Evolutionary conservation across 78 protist species (phyloP).

Genomic region (Bigelowiella natans): DNA sequence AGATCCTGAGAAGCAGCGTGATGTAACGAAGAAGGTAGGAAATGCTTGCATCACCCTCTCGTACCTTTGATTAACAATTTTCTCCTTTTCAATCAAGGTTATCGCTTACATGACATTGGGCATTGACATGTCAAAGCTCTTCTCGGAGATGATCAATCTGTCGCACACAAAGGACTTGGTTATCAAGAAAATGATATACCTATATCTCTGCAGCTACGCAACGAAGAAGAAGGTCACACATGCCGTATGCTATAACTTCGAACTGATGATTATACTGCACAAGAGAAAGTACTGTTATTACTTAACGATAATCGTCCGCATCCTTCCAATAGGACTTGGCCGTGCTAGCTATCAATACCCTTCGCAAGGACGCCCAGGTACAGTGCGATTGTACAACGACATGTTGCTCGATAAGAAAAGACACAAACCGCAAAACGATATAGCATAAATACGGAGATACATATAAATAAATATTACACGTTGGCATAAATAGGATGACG

Average conservation of each 20-base stretch:
- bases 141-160: slow-evolving; percentile 73
- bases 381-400: too few relatives aligned
- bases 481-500: slow-evolving; percentile 42
- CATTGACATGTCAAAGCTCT: slow-evolving; percentile 72
- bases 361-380: slow-evolving; percentile 35
- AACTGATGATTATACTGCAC: too few relatives aligned
- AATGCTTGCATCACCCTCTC: too few relatives aligned
- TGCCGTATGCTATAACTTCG: too few relatives aligned
- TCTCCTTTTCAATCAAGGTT: slow-evolving; percentile 38
- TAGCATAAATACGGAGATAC: too few relatives aligned
- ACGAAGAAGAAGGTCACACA: neutral
- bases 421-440: too few relatives aligned
- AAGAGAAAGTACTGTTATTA: too few relatives aligned
- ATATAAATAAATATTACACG: neutral
- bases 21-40: slow-evolving; percentile 43
- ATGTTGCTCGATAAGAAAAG: too few relatives aligned
- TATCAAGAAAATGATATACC: slow-evolving; percentile 69
- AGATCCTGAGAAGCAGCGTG: slow-evolving; percentile 30
- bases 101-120: slow-evolving; percentile 82
- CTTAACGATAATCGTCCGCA: too few relatives aligned
- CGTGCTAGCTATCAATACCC: slow-evolving; percentile 73
- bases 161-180: slow-evolving; percentile 42
- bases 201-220: slow-evolving; percentile 64
- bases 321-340: slow-evolving; percentile 45
- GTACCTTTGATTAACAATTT: too few relatives aligned